A percentile compares a stretch with the other conserved stretches of the same genome.
These are phyloP conservation scores for Parachaetomium inaequale DNA, from an alignment of 495 filamentous ascomycete species.

Conservation along the genomic window DNA sequence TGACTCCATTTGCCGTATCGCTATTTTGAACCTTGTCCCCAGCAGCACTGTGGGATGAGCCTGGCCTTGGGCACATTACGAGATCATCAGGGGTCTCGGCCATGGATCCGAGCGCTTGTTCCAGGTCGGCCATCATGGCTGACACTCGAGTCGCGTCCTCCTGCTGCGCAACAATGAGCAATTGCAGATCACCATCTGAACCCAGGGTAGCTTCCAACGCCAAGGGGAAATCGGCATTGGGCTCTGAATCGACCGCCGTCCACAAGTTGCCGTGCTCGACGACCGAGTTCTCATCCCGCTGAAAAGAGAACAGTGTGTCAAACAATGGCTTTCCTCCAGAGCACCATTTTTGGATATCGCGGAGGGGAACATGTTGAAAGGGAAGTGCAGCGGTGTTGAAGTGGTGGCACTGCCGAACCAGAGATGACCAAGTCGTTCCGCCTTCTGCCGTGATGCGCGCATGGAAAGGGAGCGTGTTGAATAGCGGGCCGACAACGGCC, in stretches of 20 bases:
- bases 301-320: slow-evolving; percentile 83
- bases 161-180: slow-evolving; percentile 54
- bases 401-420: slow-evolving; percentile 55
- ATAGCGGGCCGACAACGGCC: slow-evolving; percentile 72
- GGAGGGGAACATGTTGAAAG: slow-evolving; percentile 68
- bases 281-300: slow-evolving; percentile 36
- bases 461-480: slow-evolving; percentile 81
- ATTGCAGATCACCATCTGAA: slow-evolving; percentile 40
- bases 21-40: not conserved
- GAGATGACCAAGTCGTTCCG: slow-evolving; percentile 46
- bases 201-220: slow-evolving; percentile 66
- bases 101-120: slow-evolving; percentile 27
- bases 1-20: not conserved
- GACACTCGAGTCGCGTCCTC: slow-evolving; percentile 36
- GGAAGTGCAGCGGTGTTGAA: slow-evolving; percentile 57
- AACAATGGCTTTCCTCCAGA: slow-evolving; percentile 60
- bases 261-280: slow-evolving; percentile 41
- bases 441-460: slow-evolving; percentile 25
- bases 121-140: slow-evolving; percentile 43
- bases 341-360: slow-evolving; percentile 70
- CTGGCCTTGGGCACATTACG: not conserved
- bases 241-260: slow-evolving; percentile 48
- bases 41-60: not conserved
- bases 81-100: not conserved
- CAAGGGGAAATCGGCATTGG: slow-evolving; percentile 63